Base-by-base conservation (phyloP, 352 stramenopile genomes). In the Globisporangium echinulatum region DNA sequence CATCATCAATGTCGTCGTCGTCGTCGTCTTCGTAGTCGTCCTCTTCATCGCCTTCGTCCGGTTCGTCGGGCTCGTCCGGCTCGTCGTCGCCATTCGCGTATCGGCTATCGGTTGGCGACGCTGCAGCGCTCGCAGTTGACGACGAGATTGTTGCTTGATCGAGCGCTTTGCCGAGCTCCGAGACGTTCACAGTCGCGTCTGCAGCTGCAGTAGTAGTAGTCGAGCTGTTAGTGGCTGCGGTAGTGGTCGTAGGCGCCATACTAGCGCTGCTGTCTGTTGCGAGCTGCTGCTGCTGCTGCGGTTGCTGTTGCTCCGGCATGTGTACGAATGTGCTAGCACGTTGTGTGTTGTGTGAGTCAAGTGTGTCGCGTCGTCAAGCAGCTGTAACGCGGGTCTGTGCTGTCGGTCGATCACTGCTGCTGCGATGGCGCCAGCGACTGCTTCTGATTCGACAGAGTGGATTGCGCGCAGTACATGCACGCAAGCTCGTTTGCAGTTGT, bases 111-210 rank as follows among this genome's bases (percentile, higher is more conserved):
- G n/a, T 46, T 4, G 51, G 52, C 15, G 48, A 49, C 15, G 62
- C 17, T 49, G 54, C 1, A 17, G 14, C 46, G 17, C 15, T 50
- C 7, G 46, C 46, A 50, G 66, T 51, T 25, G 59, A 79, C 8
- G 84, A 91, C 8, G 84, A 91, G 57, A 94, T 91, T 17, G 75
- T 85, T 40, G 82, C 69, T 63, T 92, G 75, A 61, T 83, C 74
- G 38, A 94, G 73, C 39, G 85, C 82, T 55, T 85, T 84, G 10
- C 82, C 85, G 47, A 94, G 74, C 55, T 74, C 85, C 59, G 81
- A 90, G 38, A 94, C 72, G 59, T 90, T 67, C 52, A 67, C 56
- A 4, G 17, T 13, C 11, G 17, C 37, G 59, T 19, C n/a, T 59
- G 38, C 40, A 37, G 50, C 51, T 33, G 1, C 25, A 33, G 25